Conservation (phyloP, 768 basidiomycete genomes). For the Mrakia blollopis region DNA sequence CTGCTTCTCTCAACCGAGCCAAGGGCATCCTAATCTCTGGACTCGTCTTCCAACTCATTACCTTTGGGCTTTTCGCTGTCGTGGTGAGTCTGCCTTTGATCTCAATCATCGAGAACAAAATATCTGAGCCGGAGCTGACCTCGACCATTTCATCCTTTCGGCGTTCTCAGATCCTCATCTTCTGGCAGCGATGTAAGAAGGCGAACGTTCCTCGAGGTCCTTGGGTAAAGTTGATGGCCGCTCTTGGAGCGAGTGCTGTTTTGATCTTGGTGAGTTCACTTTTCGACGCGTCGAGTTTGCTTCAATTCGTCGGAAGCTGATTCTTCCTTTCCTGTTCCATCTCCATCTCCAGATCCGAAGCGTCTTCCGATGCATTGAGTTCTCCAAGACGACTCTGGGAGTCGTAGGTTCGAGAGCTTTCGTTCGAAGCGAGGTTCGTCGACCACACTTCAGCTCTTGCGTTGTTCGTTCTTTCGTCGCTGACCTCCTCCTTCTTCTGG, state of each 20-base stretch:
- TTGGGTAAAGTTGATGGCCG: constrained; percentile 6
- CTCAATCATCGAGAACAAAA: too few relatives aligned
- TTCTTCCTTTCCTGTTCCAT: too few relatives aligned
- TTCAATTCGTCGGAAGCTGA: too few relatives aligned
- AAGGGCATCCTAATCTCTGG: constrained; percentile 17
- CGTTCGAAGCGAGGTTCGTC: constrained; percentile 6
- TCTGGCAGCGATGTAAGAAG: constrained; percentile 11
- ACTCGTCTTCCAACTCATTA: constrained; percentile 21
- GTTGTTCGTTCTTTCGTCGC: too few relatives aligned
- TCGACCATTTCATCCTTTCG: not conserved
- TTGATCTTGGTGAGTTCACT: not conserved
- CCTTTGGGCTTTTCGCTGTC: constrained; percentile 16
- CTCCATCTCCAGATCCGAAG: not conserved
- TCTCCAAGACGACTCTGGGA: constrained; percentile 14
- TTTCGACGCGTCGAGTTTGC: not conserved
- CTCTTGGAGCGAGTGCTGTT: not conserved
- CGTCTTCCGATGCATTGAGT: constrained; percentile 11
- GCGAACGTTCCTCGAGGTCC: not conserved
- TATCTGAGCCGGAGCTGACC: not conserved
- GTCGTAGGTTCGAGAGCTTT: not conserved
- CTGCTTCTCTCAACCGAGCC: not conserved
- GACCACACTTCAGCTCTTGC: not conserved
- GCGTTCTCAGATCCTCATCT: not conserved
- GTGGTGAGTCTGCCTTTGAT: not conserved
- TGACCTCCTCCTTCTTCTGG: not conserved